A percentile compares a stretch with the other conserved stretches of the same genome.
These are phyloP conservation scores for Neofusicoccum ribis DNA, from an alignment of 2,329 filamentous ascomycete genomes.

Conservation along the genomic window DNA sequence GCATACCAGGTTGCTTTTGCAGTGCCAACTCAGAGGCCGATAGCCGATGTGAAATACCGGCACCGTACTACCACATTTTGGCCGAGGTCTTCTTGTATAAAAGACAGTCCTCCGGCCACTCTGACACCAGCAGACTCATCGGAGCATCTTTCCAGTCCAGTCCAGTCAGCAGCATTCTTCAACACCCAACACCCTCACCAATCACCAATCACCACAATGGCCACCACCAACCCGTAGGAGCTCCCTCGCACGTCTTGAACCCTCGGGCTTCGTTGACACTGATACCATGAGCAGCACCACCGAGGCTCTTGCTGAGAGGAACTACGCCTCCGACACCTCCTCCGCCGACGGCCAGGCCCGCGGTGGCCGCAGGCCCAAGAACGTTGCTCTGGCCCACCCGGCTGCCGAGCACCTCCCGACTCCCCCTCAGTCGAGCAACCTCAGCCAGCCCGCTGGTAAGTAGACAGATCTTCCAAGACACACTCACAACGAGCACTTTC, in stretches of 20 bases:
- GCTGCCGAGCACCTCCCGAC: slow-evolving; percentile 2
- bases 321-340: slow-evolving; percentile 15
- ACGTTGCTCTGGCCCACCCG: slow-evolving; percentile 8
- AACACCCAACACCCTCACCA: neutral
- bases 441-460: slow-evolving; percentile 18
- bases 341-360: slow-evolving; percentile 12
- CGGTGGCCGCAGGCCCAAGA: slow-evolving; percentile 17
- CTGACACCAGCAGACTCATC: neutral
- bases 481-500: neutral
- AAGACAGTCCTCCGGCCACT: neutral
- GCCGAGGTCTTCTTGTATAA: neutral
- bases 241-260: neutral
- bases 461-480: neutral
- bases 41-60: neutral
- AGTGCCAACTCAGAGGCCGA: slow-evolving; percentile 3
- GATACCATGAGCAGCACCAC: neutral
- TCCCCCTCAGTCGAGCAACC: slow-evolving; percentile 8
- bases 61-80: neutral
- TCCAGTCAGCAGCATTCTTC: neutral
- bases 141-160: slow-evolving; percentile 5
- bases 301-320: neutral
- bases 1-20: slow-evolving; percentile 14
- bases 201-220: slow-evolving; percentile 6
- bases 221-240: slow-evolving; percentile 4
- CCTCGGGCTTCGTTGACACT: neutral